Evolutionary conservation across 2,329 filamentous ascomycete genomes (phyloP), one percentile per base, ranked within the genome.

Genomic region (Fusarium sp.): DNA sequence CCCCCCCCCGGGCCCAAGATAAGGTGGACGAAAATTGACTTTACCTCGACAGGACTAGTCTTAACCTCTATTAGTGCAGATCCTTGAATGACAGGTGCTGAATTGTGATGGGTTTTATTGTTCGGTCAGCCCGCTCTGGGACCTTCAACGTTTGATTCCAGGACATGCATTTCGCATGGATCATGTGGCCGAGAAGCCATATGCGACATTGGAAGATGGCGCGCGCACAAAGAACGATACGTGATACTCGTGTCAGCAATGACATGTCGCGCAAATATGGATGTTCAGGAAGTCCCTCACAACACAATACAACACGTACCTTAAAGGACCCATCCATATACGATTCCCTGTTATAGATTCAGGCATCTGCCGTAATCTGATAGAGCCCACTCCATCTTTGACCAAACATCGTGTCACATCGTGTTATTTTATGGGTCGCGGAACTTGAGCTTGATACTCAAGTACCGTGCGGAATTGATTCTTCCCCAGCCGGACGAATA

Each of bases 11-110:
- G 32, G 32, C 8, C 48, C 65, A 36, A 68, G 56, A 39, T 17
- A 53, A 58, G 57, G 32, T 50, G 32, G 48, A 22, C 20, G 48
- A 58, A 55, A 54, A 35, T 36, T 63, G 42, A 51, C 71, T 74
- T 72, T 75, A 65, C 72, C 72, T 57, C 30, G 54, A 71, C 45
- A 39, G 64, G 64, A 35, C 51, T 74, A 69, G 64, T 48, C 57
- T 24, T 13, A n/a, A 35, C 36, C 35, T 66, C 50, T 68, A n/a
- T 75, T 74, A 73, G 51, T 58, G 72, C 36, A 60, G 57, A 74
- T 73, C 72, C 39, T 35, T 53, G 32, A 57, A 63, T 66, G 63
- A 69, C 60, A 70, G 68, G 36, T 66, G 41, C 45, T 56, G 50
- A 70, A 55, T 28, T 45, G 30, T 61, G 30, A 26, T 50, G 41